phyloP scores from a whole-genome alignment of 139 green algal genomes.

The Chlamydomonas incerta region DNA sequence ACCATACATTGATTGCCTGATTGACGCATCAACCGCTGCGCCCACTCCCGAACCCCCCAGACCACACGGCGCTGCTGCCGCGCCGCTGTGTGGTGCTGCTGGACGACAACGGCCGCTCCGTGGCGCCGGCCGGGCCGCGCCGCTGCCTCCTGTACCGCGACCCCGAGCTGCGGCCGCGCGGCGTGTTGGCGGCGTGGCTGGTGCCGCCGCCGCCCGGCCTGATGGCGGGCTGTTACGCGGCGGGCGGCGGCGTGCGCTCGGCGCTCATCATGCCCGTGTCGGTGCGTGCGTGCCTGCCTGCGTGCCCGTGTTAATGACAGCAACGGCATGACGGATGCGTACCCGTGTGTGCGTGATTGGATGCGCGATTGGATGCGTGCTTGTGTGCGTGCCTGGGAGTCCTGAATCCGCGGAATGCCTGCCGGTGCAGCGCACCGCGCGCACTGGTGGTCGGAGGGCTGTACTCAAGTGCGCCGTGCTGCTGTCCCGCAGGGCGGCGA shows the following conservation, averaged over 20 bases:
- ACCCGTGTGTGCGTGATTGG: too few species aligned
- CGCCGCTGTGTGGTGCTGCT: background rate
- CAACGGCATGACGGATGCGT: too few species aligned
- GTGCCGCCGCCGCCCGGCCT: background rate
- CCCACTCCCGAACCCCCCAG: background rate
- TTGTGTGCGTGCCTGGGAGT: too few species aligned
- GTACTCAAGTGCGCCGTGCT: too few species aligned
- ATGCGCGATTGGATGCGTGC: too few species aligned
- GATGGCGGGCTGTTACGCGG: background rate
- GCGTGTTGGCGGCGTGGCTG: conserved; percentile 24
- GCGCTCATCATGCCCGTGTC: background rate
- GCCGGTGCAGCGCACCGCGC: too few species aligned
- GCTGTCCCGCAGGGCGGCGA: conserved; percentile 5
- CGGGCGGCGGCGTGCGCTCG: background rate
- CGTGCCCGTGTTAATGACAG: too few species aligned
- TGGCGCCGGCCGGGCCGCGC: background rate
- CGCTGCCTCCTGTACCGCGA: conserved; percentile 28
- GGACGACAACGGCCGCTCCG: background rate
- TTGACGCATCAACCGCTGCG: too few species aligned
- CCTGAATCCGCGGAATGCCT: too few species aligned
- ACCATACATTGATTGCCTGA: too few species aligned
- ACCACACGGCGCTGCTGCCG: conserved; percentile 13
- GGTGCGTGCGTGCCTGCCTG: background rate
- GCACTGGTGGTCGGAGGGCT: too few species aligned
- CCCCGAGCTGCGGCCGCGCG: background rate